These are phyloP conservation scores for Pleurotus tuber-regium DNA, from an alignment of 768 basidiomycete species.

Conservation along the genomic window DNA sequence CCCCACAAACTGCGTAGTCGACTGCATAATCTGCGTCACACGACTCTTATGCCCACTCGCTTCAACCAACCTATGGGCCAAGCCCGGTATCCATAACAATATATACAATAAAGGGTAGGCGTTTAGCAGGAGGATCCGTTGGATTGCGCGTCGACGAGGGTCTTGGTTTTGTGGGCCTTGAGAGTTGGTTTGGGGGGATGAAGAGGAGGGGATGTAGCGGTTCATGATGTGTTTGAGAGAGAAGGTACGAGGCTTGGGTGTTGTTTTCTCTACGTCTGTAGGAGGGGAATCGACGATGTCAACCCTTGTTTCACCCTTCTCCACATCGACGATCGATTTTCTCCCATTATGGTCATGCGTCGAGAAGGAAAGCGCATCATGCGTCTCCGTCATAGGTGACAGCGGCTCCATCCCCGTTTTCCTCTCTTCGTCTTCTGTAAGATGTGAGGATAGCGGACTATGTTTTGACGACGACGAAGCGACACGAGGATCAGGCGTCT, in stretches of 20 bases:
- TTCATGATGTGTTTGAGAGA: background rate
- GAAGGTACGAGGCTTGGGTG: background rate
- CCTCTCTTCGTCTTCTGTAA: background rate
- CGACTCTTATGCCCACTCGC: background rate
- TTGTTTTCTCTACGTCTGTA: background rate
- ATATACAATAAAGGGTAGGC: background rate
- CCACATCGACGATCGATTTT: background rate
- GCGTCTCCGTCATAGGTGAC: background rate
- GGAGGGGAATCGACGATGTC: background rate
- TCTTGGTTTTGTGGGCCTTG: background rate
- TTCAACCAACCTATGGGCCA: background rate
- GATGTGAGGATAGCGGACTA: background rate
- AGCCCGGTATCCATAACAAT: background rate
- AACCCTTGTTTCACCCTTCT: background rate
- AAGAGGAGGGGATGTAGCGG: no score
- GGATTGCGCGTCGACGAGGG: background rate
- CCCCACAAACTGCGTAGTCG: background rate
- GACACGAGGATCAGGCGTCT: background rate
- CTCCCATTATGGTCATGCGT: slow-evolving; percentile 2
- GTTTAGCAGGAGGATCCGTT: background rate
- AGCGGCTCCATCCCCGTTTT: background rate
- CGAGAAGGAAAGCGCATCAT: background rate
- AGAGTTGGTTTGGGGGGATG: background rate
- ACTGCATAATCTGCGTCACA: background rate
- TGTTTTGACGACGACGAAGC: background rate